Percentiles rank a stretch among this genome's conserved stretches.
Conservation (phyloP, 106 monocot species). For the Acanthochlamys bracteata region DNA sequence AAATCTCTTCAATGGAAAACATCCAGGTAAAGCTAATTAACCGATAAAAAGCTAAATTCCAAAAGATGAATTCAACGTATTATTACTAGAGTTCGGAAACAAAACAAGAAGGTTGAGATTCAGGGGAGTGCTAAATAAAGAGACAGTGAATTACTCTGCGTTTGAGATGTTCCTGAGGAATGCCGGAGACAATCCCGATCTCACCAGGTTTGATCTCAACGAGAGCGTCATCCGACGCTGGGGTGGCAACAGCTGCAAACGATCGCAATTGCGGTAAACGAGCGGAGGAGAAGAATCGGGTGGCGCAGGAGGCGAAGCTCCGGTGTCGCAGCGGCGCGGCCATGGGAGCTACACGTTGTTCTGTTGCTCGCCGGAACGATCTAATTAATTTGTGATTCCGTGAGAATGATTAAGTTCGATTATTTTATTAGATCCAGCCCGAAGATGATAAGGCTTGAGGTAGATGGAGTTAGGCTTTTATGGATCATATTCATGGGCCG, state of each 20-base stretch:
- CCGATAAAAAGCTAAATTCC: no score
- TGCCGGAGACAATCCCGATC: conserved; percentile 85
- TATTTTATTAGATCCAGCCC: no score
- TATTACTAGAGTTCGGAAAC: no score
- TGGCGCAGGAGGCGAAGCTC: conserved; percentile 16
- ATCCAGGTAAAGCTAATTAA: no score
- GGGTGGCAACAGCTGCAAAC: conserved; percentile 20
- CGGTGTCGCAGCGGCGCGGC: conserved; percentile 36
- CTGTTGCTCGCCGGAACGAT: background rate
- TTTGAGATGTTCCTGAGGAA: conserved; percentile 66
- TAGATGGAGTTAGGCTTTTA: no score
- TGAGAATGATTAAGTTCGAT: no score
- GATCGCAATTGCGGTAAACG: conserved; percentile 21
- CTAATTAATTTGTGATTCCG: background rate
- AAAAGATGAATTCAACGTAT: no score
- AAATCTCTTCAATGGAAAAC: no score
- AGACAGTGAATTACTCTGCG: conserved; percentile 39
- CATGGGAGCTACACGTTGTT: conserved; percentile 26
- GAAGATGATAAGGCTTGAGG: no score
- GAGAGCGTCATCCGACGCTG: conserved; percentile 33
- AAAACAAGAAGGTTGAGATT: no score
- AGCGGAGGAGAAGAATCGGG: conserved; percentile 12
- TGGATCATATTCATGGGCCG: no score
- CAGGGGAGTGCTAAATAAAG: no score
- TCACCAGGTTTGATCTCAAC: conserved; percentile 78